Base-by-base conservation (phyloP, 208 protist genomes). In the Trypanosoma boissoni region DNA sequence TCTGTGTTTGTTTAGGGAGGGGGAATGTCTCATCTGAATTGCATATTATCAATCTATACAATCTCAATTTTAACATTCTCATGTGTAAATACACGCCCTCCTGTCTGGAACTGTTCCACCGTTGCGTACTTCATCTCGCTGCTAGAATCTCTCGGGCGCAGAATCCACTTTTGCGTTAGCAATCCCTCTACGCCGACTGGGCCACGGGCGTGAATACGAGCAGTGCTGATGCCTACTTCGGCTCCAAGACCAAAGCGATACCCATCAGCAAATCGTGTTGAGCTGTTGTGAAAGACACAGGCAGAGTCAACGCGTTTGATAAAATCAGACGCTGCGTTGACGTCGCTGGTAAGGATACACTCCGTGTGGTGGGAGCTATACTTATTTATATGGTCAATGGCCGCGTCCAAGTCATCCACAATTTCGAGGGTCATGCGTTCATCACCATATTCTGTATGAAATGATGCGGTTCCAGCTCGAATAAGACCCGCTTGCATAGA, bases 101-200 rank as follows among this genome's bases (percentile, higher is more conserved):
- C 76, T 27, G 57, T 72, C 62, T 74, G 66, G 45, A 83, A 87
- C 54, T 80, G 65, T 18, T 31, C 52, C 32, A 87, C 74, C 4
- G 79, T 86, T 28, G 74, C 71, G 39, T 74, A 78, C 34, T 24
- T 27, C 20, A 29, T 29, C 56, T 34, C 28, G 32, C 32, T 3
- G 43, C 23, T 54, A 3, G 50, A 29, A 29, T 49, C 24, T n/a
- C 27, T 58, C 21, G 78, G 78, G 23, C 52, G 50, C 45, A 88
- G 52, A 54, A 84, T 59, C 74, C 78, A 88, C 48, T 84, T 84
- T 51, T 79, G 55, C 7, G 85, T 95, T 32, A 96, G 58, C 16
- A 97, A 68, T 5, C 94, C 94, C 61, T 97, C 86, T 23, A 96
- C 75, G n/a, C 94, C 94, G 4, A 98, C 92, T 1, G 95, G 95